phyloP scores from a whole-genome alignment of 441 rosid genomes.

The Aquilaria agallochum region DNA sequence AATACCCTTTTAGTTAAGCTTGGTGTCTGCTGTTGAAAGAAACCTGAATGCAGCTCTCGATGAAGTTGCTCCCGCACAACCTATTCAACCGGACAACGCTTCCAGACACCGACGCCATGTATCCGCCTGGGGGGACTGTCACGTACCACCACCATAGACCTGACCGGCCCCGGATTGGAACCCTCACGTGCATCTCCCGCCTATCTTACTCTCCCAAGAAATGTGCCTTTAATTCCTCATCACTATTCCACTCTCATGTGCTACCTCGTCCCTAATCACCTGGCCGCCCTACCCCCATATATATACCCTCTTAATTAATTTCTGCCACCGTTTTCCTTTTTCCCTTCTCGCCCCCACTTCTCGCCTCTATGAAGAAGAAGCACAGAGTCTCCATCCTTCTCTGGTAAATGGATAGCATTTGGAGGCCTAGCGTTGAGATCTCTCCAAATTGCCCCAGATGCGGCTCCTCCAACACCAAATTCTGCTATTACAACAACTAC shows the following conservation, averaged over 20 bases:
- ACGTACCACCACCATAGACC: slow-evolving; percentile 20
- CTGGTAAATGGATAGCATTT: slow-evolving; percentile 42
- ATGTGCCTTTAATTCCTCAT: slow-evolving; percentile 16
- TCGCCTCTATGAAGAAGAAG: neutral
- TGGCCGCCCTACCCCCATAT: neutral
- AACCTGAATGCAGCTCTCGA: slow-evolving; percentile 27
- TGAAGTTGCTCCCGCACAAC: slow-evolving; percentile 39
- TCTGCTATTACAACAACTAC: slow-evolving; percentile 77
- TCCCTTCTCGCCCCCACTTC: slow-evolving; percentile 9
- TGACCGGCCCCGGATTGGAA: slow-evolving; percentile 27
- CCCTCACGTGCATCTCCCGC: slow-evolving; percentile 16
- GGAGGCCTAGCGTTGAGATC: slow-evolving; percentile 46
- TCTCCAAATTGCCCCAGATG: slow-evolving; percentile 69
- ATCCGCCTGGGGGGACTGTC: slow-evolving; percentile 35
- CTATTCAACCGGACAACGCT: too few species aligned
- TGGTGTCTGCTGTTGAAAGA: slow-evolving; percentile 27
- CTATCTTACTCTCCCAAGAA: slow-evolving; percentile 28
- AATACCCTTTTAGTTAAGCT: neutral
- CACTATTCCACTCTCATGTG: slow-evolving; percentile 2
- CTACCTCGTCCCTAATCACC: neutral
- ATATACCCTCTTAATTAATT: slow-evolving; percentile 13
- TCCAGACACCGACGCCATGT: slow-evolving; percentile 36
- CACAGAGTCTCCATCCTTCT: neutral
- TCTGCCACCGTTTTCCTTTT: neutral
- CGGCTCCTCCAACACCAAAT: slow-evolving; percentile 64